phyloP scores from a whole-genome alignment of 768 basidiomycete genomes.

The Mrakia gelida region DNA sequence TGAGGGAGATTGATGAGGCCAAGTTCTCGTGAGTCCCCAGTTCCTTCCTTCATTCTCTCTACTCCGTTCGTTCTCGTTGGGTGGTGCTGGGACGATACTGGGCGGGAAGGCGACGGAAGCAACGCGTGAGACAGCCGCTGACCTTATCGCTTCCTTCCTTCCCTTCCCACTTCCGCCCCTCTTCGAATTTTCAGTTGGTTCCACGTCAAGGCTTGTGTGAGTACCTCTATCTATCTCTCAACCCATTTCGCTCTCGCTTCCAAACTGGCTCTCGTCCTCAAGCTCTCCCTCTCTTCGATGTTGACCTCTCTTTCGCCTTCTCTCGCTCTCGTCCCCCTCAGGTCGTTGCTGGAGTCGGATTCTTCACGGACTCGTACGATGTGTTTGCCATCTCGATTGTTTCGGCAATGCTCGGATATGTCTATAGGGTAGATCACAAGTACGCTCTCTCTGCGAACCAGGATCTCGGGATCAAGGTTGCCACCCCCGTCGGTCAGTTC shows the following conservation, averaged over 20 bases:
- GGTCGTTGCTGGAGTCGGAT: neutral
- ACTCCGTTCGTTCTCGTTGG: conserved; percentile 17
- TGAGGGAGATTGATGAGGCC: conserved; percentile 83
- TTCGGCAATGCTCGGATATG: conserved; percentile 74
- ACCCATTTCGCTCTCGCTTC: no score
- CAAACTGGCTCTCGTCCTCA: no score
- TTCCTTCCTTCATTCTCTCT: conserved; percentile 2
- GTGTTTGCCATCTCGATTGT: conserved; percentile 88
- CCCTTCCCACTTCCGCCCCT: neutral
- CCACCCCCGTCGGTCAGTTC: conserved; percentile 45
- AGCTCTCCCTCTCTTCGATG: neutral
- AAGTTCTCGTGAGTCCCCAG: conserved; percentile 61
- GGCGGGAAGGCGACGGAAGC: neutral
- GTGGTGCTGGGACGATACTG: no score
- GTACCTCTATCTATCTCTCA: conserved; percentile 33
- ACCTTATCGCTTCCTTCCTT: conserved; percentile 2
- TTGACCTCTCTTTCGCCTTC: neutral
- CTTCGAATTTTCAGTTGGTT: conserved; percentile 61
- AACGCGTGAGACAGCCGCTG: neutral
- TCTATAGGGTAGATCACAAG: conserved; percentile 53
- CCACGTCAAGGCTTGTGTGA: conserved; percentile 78
- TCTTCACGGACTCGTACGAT: conserved; percentile 49
- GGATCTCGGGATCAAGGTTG: conserved; percentile 65
- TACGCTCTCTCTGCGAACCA: conserved; percentile 56
- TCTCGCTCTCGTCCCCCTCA: neutral